A percentile compares a stretch with the other conserved stretches of the same genome.
These are phyloP conservation scores for Daldinia concentrica DNA, from an alignment of 495 filamentous ascomycete species.

Conservation along the genomic window DNA sequence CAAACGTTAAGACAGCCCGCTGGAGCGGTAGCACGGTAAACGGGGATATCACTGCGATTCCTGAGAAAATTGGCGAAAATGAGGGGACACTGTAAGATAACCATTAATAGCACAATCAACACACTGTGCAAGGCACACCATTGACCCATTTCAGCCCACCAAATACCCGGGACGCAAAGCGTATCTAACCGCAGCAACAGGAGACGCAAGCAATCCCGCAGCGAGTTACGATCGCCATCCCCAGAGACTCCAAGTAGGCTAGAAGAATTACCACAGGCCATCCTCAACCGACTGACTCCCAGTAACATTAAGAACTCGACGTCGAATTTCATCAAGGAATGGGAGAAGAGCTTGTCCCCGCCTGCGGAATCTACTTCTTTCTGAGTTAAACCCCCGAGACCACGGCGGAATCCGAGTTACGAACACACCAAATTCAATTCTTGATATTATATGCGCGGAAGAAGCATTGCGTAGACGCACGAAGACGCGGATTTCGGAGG, in stretches of 20 bases:
- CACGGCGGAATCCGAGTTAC: background rate
- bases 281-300: slow-evolving; percentile 67
- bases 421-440: background rate
- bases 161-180: slow-evolving; percentile 3
- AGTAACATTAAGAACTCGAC: slow-evolving; percentile 75
- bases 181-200: slow-evolving; percentile 39
- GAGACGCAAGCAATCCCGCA: slow-evolving; percentile 45
- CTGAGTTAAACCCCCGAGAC: slow-evolving; percentile 9
- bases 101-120: slow-evolving; percentile 12
- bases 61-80: slow-evolving; percentile 52
- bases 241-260: slow-evolving; percentile 49
- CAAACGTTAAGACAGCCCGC: slow-evolving; percentile 56
- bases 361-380: slow-evolving; percentile 35
- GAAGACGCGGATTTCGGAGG: background rate
- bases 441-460: slow-evolving; percentile 2
- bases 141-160: slow-evolving; percentile 20
- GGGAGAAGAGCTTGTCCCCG: slow-evolving; percentile 66
- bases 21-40: slow-evolving; percentile 62
- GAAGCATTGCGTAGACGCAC: background rate
- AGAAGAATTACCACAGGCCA: slow-evolving; percentile 69
- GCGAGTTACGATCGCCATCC: slow-evolving; percentile 49
- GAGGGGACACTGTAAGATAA: slow-evolving; percentile 55
- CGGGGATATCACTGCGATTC: slow-evolving; percentile 53
- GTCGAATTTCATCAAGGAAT: slow-evolving; percentile 78
- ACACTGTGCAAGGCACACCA: slow-evolving; percentile 33